Percentiles rank a stretch among this genome's conserved stretches.
These are phyloP conservation scores for Trichoderma sp. DNA, from an alignment of 2,329 filamentous ascomycete genomes.

Conservation along the genomic window DNA sequence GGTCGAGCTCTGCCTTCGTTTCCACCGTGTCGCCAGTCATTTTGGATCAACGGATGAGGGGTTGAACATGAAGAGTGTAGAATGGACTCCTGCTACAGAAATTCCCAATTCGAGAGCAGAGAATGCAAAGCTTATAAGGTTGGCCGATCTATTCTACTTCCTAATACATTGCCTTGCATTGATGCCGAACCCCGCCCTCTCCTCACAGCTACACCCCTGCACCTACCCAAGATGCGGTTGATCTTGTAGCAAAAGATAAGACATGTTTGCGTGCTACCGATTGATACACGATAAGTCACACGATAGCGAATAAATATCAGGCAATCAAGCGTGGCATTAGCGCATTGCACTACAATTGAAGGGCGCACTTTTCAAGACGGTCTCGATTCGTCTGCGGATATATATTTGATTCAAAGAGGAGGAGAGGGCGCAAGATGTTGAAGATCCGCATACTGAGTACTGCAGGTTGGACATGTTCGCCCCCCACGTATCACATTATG, in stretches of 20 bases:
- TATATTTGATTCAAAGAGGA: background rate
- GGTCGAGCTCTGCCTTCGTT: background rate
- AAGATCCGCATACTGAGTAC: background rate
- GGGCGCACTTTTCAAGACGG: background rate
- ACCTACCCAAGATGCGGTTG: background rate
- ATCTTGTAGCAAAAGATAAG: conserved; percentile 2
- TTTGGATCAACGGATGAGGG: background rate
- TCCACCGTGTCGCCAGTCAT: background rate
- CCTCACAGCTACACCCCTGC: background rate
- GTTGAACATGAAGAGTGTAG: too few species aligned
- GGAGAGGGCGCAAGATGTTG: background rate
- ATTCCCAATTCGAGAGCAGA: background rate
- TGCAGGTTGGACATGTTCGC: background rate
- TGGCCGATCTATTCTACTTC: background rate
- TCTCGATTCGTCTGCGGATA: background rate
- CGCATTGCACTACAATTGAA: background rate
- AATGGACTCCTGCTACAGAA: background rate
- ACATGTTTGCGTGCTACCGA: background rate
- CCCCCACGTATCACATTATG: background rate
- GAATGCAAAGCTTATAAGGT: background rate
- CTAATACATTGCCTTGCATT: background rate
- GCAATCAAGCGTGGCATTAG: background rate
- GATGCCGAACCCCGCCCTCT: conserved; percentile 8
- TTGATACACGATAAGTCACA: background rate
- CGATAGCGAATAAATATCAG: background rate